Evolutionary conservation across 2,329 filamentous ascomycete species (phyloP).

Genomic region (Ascochyta clinopodiicola): DNA sequence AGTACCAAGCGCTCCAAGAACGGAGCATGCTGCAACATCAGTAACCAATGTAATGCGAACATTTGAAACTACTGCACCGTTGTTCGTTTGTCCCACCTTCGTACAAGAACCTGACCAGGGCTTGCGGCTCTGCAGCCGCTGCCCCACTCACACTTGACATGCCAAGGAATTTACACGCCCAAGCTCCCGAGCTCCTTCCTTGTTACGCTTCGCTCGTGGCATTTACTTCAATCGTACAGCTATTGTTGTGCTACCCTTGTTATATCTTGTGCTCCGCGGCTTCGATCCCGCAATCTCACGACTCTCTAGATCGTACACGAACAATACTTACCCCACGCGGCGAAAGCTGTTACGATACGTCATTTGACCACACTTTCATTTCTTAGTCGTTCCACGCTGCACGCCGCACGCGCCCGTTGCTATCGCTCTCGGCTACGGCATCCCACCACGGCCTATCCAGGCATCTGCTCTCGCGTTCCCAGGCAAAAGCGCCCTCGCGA

Average conservation of each 20-base stretch:
- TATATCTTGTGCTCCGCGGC: neutral
- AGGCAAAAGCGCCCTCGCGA: constrained; percentile 20
- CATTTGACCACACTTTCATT: constrained; percentile 8
- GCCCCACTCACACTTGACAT: constrained; percentile 12
- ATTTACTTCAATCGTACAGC: neutral
- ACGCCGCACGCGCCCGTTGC: neutral
- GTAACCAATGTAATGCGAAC: constrained; percentile 1
- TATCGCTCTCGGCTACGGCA: neutral
- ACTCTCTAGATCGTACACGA: neutral
- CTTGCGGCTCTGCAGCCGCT: constrained; percentile 12
- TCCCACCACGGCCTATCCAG: neutral
- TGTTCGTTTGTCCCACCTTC: constrained; percentile 1
- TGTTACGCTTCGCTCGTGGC: constrained; percentile 1
- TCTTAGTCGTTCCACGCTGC: neutral
- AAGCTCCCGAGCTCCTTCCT: constrained; percentile 17
- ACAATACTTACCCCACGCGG: constrained; percentile 1
- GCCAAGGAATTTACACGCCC: constrained; percentile 9
- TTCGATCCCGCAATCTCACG: neutral
- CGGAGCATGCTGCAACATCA: constrained; percentile 5
- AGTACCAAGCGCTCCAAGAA: constrained; percentile 5
- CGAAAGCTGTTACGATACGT: constrained; percentile 14
- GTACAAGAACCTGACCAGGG: constrained; percentile 2
- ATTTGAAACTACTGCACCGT: neutral
- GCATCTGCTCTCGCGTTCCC: neutral
- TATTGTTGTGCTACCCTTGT: constrained; percentile 7